phyloP scores from a whole-genome alignment of 169 alveolate genomes.

The Besnoitia besnoiti region DNA sequence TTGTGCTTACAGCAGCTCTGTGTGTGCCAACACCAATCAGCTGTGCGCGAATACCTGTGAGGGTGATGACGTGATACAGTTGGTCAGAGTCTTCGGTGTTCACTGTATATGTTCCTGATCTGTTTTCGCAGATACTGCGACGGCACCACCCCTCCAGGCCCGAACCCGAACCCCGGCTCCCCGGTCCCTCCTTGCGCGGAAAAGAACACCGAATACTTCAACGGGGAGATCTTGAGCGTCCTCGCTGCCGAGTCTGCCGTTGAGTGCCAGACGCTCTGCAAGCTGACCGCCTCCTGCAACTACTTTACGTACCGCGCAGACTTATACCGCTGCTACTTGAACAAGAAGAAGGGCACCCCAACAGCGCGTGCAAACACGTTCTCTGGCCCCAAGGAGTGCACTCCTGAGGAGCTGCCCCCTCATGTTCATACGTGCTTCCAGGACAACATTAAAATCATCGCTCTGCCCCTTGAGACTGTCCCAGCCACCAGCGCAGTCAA shows the following conservation, averaged over 20 bases:
- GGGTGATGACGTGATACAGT: too few relatives aligned
- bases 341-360: neutral
- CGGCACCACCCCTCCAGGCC: neutral
- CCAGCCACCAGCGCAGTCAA: neutral
- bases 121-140: neutral
- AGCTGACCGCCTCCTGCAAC: neutral
- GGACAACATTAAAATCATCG: neutral
- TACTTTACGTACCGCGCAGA: neutral
- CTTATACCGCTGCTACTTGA: neutral
- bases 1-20: too few relatives aligned
- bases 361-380: neutral
- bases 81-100: too few relatives aligned
- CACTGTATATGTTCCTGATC: too few relatives aligned
- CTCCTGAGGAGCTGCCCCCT: neutral
- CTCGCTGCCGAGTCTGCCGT: neutral
- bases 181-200: neutral
- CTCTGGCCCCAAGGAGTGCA: neutral
- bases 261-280: neutral
- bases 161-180: neutral
- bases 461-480: neutral
- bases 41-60: too few relatives aligned
- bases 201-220: neutral
- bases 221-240: neutral
- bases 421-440: neutral
- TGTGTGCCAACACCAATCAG: too few relatives aligned